phyloP scores from a whole-genome alignment of 2,329 filamentous ascomycete species.

The Cladosporium cucumerinum region DNA sequence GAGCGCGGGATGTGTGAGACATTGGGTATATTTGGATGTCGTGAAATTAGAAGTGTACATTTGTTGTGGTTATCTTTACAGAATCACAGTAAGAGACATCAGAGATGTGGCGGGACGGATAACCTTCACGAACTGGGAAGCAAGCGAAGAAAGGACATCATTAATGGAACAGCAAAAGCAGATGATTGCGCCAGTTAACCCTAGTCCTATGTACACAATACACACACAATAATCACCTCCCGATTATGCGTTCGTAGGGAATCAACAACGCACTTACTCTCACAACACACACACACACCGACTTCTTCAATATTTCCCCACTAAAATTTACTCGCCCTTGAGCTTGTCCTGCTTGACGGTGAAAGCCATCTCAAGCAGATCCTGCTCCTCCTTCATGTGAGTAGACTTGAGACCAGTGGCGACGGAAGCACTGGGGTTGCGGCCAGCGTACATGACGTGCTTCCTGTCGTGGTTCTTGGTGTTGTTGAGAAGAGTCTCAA shows the following conservation, averaged over 20 bases:
- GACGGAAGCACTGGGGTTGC: conserved; percentile 87
- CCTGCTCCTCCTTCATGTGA: conserved; percentile 90
- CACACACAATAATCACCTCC: conserved; percentile 4
- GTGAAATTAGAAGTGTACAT: neutral
- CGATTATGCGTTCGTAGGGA: conserved; percentile 10
- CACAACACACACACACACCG: neutral
- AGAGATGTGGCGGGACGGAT: neutral
- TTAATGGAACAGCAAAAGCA: conserved; percentile 7
- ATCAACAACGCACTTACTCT: conserved; percentile 4
- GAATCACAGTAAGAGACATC: neutral
- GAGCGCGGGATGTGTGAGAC: neutral
- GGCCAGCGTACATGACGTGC: conserved; percentile 95
- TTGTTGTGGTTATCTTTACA: neutral
- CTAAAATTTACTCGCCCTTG: conserved; percentile 56
- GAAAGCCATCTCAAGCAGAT: conserved; percentile 67
- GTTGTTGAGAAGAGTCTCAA: conserved; percentile 92
- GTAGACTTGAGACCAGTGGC: conserved; percentile 86
- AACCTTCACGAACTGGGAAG: neutral
- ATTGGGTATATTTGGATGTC: neutral
- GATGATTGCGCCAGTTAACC: conserved; percentile 12
- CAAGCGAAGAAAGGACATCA: neutral
- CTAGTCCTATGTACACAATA: conserved; percentile 16
- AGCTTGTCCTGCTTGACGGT: conserved; percentile 62
- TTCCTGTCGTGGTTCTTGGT: conserved; percentile 90
- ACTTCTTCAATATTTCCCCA: neutral